Conservation (phyloP, 345 rosid species). For the Hibiscus tridactylites region DNA sequence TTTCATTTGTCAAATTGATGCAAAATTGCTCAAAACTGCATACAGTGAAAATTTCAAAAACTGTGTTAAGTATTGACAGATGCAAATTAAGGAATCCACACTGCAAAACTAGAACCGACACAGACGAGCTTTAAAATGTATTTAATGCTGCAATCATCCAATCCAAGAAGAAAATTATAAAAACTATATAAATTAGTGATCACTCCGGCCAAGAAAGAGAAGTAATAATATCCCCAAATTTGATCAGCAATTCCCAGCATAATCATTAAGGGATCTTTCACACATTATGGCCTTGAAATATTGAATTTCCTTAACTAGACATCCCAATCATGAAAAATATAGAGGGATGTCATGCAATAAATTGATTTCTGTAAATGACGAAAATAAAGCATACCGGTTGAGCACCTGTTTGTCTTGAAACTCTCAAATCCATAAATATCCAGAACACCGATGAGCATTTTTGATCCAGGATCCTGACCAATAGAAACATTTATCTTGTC, state of each 20-base stretch:
- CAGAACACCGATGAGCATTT: slow-evolving; percentile 76
- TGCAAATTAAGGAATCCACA: slow-evolving; percentile 6
- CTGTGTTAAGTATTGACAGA: slow-evolving; percentile 1
- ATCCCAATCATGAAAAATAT: background rate
- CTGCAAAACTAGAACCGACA: background rate
- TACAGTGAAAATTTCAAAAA: slow-evolving; percentile 9
- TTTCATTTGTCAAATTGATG: slow-evolving; percentile 96
- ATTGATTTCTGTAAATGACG: no score
- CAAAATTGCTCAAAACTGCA: slow-evolving; percentile 98
- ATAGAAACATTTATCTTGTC: slow-evolving; percentile 78
- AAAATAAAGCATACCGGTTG: slow-evolving; percentile 67
- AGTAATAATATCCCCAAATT: background rate
- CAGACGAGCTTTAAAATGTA: slow-evolving; percentile 2
- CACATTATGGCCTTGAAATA: background rate
- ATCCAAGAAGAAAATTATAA: background rate
- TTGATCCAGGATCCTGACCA: slow-evolving; percentile 86
- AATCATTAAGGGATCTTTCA: background rate
- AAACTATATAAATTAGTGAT: background rate
- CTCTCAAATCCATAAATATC: slow-evolving; percentile 99
- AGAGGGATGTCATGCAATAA: slow-evolving; percentile 7
- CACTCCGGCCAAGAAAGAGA: slow-evolving; percentile 7
- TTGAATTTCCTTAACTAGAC: slow-evolving; percentile 1
- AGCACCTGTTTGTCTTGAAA: slow-evolving; percentile 99
- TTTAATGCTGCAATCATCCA: background rate
- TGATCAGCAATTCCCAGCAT: background rate